Evolutionary conservation across 176 grass and related monocot species (phyloP).

Genomic region (Elaeis guineensis): DNA sequence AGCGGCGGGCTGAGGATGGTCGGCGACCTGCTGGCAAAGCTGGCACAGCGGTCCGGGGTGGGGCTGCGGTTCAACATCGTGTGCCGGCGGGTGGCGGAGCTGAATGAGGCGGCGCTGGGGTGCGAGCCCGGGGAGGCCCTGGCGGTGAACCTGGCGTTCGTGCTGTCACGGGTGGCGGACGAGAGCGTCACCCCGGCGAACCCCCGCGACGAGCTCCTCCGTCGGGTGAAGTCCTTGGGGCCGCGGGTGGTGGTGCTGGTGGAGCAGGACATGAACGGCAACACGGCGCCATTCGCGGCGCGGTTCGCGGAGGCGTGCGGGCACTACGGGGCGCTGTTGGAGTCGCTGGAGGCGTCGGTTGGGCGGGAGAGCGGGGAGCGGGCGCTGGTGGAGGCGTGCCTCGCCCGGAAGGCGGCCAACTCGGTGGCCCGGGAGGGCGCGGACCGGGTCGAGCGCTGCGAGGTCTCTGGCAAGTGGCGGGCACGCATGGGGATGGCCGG

Average conservation of each 20-base stretch:
- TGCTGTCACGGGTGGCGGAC: conserved; percentile 3
- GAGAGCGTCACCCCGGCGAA: not conserved
- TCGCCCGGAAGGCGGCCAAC: not conserved
- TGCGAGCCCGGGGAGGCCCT: conserved; percentile 3
- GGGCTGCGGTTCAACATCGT: conserved; percentile 45
- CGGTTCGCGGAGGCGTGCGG: conserved; percentile 4
- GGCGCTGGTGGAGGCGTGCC: not conserved
- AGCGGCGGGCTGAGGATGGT: conserved; percentile 7
- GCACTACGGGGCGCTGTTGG: not conserved
- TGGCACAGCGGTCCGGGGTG: conserved; percentile 42
- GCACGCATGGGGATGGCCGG: conserved; percentile 5
- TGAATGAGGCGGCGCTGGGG: conserved; percentile 26
- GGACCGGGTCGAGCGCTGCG: conserved; percentile 10
- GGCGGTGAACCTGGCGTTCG: conserved; percentile 1
- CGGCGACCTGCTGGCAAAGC: conserved; percentile 37
- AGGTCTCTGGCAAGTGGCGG: conserved; percentile 7
- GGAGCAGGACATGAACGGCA: not conserved
- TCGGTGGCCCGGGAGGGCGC: not conserved
- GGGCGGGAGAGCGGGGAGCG: not conserved
- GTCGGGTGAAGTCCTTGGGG: not conserved
- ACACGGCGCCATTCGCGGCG: not conserved
- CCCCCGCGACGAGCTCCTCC: conserved; percentile 1
- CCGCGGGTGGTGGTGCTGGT: not conserved
- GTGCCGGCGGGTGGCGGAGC: conserved; percentile 36
- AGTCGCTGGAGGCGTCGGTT: not conserved